phyloP scores from a whole-genome alignment of 176 grass and related monocot species.

The Oryza longistaminata region DNA sequence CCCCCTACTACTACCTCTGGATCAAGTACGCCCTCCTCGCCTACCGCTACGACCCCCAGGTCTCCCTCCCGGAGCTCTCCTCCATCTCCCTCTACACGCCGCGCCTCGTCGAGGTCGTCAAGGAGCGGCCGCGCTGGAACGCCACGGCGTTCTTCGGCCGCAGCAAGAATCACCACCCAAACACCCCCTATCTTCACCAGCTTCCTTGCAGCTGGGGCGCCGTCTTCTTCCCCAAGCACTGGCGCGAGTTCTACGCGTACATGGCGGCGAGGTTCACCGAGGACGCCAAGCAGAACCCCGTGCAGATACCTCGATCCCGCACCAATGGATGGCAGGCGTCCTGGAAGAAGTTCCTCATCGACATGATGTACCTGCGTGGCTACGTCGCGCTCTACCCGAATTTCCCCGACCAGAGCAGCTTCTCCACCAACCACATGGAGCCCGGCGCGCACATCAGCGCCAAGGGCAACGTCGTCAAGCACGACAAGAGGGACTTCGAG shows the following conservation, averaged over 20 bases:
- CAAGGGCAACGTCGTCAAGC: slow-evolving; percentile 75
- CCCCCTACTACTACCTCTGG: slow-evolving; percentile 97
- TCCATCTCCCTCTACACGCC: slow-evolving; percentile 99
- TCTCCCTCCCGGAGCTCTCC: slow-evolving; percentile 73
- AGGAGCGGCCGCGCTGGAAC: slow-evolving; percentile 86
- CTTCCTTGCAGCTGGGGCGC: slow-evolving; percentile 99
- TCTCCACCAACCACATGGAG: slow-evolving; percentile 99
- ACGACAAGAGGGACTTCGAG: slow-evolving; percentile 73
- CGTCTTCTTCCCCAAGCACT: slow-evolving; percentile 98
- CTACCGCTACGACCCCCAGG: slow-evolving; percentile 81
- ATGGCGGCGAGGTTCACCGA: slow-evolving; percentile 83
- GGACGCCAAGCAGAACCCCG: slow-evolving; percentile 84
- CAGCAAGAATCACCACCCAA: slow-evolving; percentile 54
- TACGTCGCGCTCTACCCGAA: slow-evolving; percentile 91
- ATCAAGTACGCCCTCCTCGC: slow-evolving; percentile 87
- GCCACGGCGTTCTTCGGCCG: slow-evolving; percentile 71
- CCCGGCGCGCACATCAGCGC: slow-evolving; percentile 95
- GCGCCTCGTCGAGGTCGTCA: slow-evolving; percentile 80
- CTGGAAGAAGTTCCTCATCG: slow-evolving; percentile 99
- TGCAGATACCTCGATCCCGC: slow-evolving; percentile 83
- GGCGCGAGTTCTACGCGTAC: slow-evolving; percentile 99
- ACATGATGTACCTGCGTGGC: slow-evolving; percentile 97
- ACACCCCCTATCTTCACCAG: slow-evolving; percentile 96
- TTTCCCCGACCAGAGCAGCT: slow-evolving; percentile 89
- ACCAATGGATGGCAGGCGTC: slow-evolving; percentile 98